Conservation (phyloP, 2,329 filamentous ascomycete genomes). For the Penicillium sp. region DNA sequence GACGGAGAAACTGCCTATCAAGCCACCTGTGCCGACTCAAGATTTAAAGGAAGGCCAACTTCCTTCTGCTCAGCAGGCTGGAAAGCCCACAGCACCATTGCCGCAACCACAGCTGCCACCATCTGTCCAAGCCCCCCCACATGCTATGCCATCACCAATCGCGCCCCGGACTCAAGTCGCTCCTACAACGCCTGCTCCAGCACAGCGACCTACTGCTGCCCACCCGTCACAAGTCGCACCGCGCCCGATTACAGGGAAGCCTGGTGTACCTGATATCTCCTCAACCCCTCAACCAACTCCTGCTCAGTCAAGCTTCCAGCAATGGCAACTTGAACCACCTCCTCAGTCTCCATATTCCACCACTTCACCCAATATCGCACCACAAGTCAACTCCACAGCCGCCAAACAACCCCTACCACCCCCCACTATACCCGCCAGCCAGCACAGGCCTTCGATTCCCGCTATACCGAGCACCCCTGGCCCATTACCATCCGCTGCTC, state of each 20-base stretch:
- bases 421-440: conserved; percentile 16
- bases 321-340: conserved; percentile 36
- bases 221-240: conserved; percentile 29
- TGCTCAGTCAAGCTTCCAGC: conserved; percentile 36
- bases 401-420: conserved; percentile 20
- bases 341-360: conserved; percentile 32
- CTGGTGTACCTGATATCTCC: conserved; percentile 9
- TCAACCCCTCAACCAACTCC: conserved; percentile 20
- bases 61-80: conserved; percentile 6
- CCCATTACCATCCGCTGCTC: conserved; percentile 15
- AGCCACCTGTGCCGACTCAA: conserved; percentile 3
- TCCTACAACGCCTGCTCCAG: conserved; percentile 18
- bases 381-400: conserved; percentile 16
- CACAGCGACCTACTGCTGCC: conserved; percentile 16
- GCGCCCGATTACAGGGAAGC: conserved; percentile 17
- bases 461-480: conserved; percentile 30
- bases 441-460: conserved; percentile 16
- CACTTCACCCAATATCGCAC: conserved; percentile 20
- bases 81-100: conserved; percentile 1
- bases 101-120: conserved; percentile 11
- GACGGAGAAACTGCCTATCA: background rate
- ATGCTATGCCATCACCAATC: conserved; percentile 21
- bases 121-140: conserved; percentile 20
- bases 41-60: background rate
- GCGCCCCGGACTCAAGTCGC: conserved; percentile 19